Evolutionary conservation across 2,329 filamentous ascomycete species (phyloP), one percentile per base, ranked within the genome.

Genomic region (Dothistroma septosporum): DNA sequence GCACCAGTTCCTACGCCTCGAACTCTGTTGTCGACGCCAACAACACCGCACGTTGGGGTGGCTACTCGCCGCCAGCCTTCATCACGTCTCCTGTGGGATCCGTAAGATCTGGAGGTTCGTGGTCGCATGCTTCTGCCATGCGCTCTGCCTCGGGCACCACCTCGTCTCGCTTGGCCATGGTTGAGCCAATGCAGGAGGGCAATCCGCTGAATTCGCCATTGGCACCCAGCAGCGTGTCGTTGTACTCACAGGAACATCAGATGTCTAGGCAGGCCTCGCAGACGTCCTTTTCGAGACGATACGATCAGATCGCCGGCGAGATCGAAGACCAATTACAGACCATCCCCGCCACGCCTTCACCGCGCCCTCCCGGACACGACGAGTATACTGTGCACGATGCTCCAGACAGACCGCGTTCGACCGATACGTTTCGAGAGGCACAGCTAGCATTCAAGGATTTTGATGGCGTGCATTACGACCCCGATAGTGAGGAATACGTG

Each of bases 381-480:
- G 60, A 62, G 12, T 46, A 21, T 35, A 1, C 58, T 37, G 22
- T 54, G 19, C 60, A 59, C 37, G 60, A 66, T 21, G 53, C 62
- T 9, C 69, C 74, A 9, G 78, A 80, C 44, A 77, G 83, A 44
- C 80, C 79, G 14, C 74, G 74, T 10, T 85, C 84, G 3, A 78
- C 83, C 10, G 82, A 83, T 58, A 89, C 88, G 1, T 86, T 81
- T 60, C 85, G 88, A 33, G 85, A 89, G 71, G 84, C 84, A 19
- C 79, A 85, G 63, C 76, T 82, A 44, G 83, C 89, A 2, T 94
- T 93, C 77, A 83, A 85, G 47, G 89, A 92, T 72, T 94, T 94
- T 70, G 90, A 94, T 72, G 90, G 90, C 41, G 87, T 88, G 14
- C 89, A 93, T 71, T 91, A 86, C 72, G 82, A 84, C 31, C 83